Evolutionary conservation across 202 grass and related monocot species (phyloP).

Genomic region (Sporobolus alterniflorus): DNA sequence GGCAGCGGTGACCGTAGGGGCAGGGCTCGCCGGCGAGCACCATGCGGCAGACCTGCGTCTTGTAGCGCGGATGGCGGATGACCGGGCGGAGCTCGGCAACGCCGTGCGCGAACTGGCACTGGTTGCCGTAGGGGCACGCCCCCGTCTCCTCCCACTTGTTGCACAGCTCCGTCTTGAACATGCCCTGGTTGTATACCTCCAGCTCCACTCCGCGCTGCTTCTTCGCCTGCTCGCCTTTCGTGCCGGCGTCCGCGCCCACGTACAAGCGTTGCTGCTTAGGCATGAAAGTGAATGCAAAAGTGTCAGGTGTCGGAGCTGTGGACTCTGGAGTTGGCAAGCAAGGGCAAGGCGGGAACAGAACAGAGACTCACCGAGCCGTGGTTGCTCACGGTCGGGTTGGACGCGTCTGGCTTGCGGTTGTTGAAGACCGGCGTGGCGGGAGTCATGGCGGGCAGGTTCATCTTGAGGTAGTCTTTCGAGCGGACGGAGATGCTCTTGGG

Average conservation of each 20-base stretch:
- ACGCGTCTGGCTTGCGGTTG: conserved; percentile 29
- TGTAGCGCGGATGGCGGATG: conserved; percentile 96
- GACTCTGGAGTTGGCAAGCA: background rate
- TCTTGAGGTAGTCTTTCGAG: conserved; percentile 58
- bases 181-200: conserved; percentile 97
- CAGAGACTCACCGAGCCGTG: conserved; percentile 34
- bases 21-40: conserved; percentile 74
- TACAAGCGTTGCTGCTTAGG: conserved; percentile 35
- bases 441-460: conserved; percentile 14
- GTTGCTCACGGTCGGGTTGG: conserved; percentile 24
- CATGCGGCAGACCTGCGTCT: conserved; percentile 97
- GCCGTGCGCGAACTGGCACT: conserved; percentile 99
- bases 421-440: background rate
- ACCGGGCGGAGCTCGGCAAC: conserved; percentile 93
- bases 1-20: conserved; percentile 95
- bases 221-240: conserved; percentile 35
- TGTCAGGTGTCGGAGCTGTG: background rate
- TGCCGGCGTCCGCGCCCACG: conserved; percentile 10
- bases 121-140: conserved; percentile 77
- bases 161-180: conserved; percentile 99
- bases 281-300: background rate
- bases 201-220: conserved; percentile 42
- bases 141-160: conserved; percentile 99
- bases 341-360: background rate
- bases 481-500: conserved; percentile 71